Base-by-base conservation (phyloP, 306 rosid species). In the Fragaria iinumae region DNA sequence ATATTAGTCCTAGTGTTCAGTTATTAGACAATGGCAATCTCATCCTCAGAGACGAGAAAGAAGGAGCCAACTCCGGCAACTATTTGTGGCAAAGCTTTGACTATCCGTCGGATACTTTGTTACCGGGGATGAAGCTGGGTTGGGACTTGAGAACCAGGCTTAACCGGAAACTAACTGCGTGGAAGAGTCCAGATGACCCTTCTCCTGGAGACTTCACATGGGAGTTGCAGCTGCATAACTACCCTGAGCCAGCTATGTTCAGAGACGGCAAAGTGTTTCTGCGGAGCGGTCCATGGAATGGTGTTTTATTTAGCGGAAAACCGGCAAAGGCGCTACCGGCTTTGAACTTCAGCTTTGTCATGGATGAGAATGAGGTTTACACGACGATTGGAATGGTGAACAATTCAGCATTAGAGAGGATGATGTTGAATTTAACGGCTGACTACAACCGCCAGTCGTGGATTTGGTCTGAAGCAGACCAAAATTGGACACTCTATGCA, bases 261-360 rank as follows among this genome's bases (percentile, higher is more conserved):
- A 70, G 57, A 2, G 89, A 82, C 1, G 52, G 74, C 1, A 4
- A 17, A 10, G 67, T 75, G 57, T 80, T 18, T 60, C 20, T 67
- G 6, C 71, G 92, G 11, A 71, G 67, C n/a, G 85, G 88, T 0
- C 96, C 91, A 11, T 86, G 87, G 90, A 82, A 82, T 73, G 88
- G 91, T 8, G 4, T 71, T 48, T 18, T 10, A 1, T 62, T 69
- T 65, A 77, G 76, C 43, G 87, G 90, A 6, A 11, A 32, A 21
- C 83, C 84, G 6, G 8, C 57, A 6, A 73, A 11, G 23, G 2
- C 70, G 2, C 73, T 82, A 23, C 71, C 79, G 1, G 21, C 59
- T 3, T 27, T 80, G 23, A 65, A 76, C 1, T 53, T 41, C 63
- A 41, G 60, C 0, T 59, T 67, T 53, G 59, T 86, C 27, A 29